Evolutionary conservation across 2,329 filamentous ascomycete species (phyloP), one percentile per base, ranked within the genome.

Genomic region (Alternaria sp.): DNA sequence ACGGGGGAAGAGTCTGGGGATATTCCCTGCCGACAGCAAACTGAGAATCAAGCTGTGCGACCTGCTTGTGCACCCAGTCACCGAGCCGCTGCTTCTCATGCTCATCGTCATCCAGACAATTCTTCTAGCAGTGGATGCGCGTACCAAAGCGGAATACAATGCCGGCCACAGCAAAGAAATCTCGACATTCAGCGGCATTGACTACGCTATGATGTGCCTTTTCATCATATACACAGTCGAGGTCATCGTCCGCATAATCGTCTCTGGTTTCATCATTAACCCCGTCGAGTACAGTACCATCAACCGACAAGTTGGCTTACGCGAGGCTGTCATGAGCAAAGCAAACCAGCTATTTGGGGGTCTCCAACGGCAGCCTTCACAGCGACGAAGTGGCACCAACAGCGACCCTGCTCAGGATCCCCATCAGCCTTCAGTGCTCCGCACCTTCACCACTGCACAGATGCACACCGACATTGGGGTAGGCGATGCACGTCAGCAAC

Each of bases 141-240:
- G 88, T 3, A 84, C 86, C 28, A 88, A 87, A 72, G 91, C 96
- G 2, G 90, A 87, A 68, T 80, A 82, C 1, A 74, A 86, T 26
- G 85, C 82, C 5, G 62, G 58, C 2, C 54, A 41, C 14, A 56
- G 59, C 33, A 84, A 89, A 7, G 85, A 86, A 2, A 75, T 80
- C 2, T 77, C 77, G 48, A 97, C 92, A 89, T 91, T 91, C 3
- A 80, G 80, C 2, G 78, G 82, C 9, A 90, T 92, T 61, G 92
- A 97, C 75, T 96, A 88, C 83, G 88, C 89, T 24, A 86, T 98
- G 56, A 83, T 98, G 42, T 87, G 78, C 2, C 86, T 99, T 5
- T 99, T 99, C 76, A 82, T 90, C 57, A 85, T 99, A 49, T 99
- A 98, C 75, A 97, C 93, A 0, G 71, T 96, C 23, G 96, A 99